Evolutionary conservation across 2,329 filamentous ascomycete genomes (phyloP), one percentile per base, ranked within the genome.

Genomic region (Xylariales sp.): DNA sequence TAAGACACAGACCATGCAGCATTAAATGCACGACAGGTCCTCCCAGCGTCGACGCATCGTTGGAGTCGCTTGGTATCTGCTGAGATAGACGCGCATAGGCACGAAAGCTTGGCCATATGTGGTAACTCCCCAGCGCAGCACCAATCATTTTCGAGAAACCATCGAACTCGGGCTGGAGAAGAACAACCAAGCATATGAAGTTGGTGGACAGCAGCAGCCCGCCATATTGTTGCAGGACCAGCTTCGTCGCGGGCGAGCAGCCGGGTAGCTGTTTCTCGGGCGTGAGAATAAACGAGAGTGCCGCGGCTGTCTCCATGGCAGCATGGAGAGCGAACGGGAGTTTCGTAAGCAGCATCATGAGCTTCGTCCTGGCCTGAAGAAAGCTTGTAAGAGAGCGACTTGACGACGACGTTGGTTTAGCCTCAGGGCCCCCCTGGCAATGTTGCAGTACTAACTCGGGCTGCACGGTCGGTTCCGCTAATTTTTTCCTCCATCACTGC

Each of bases 161-260:
- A 46, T 65, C 58, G 32, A 63, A 53, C 2, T 43, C 51, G 1
- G 57, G 50, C 2, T 60, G 56, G 4, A 51, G 36, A 8, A 63
- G 46, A 29, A 71, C 55, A 11, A 58, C 44, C 3, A 71, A 48
- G 32, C 66, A 68, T 19, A 72, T 49, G n/a, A 74, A 47, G 33
- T 68, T 69, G 15, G 65, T 68, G 5, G 66, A 60, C 11, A 70
- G 50, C 3, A 77, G 58, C 11, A 74, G 59, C 10, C 69, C 72
- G 31, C 71, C 73, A 10, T 74, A 64, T 43, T 66, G 71, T 35
- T 66, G 62, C 10, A 74, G 53, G 22, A 76, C 56, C 27, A 75
- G 64, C 4, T 51, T 53, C 4, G 67, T 62, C 14, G 67, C 63
- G 3, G 52, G 50, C 5, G 63, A 54, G n/a, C 70, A 63, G 7